Conservation (phyloP, 495 filamentous ascomycete genomes). For the Thermothielavioides terrestris region DNA sequence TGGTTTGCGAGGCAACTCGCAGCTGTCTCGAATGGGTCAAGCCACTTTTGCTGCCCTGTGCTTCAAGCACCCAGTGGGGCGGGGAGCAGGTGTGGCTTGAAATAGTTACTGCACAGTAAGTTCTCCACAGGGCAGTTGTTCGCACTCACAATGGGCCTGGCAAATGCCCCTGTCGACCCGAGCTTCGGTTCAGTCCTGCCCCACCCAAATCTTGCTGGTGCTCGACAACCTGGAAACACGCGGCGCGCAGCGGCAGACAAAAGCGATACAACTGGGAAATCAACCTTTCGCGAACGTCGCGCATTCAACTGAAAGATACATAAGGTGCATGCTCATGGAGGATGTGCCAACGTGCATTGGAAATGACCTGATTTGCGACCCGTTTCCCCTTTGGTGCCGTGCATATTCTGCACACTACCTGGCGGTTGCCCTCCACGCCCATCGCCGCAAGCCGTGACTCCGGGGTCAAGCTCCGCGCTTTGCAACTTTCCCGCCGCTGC, state of each 20-base stretch:
- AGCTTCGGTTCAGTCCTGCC: neutral
- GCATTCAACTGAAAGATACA: neutral
- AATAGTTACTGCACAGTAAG: neutral
- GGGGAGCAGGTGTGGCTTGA: neutral
- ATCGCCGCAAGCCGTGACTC: too few relatives aligned
- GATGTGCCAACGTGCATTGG: too few relatives aligned
- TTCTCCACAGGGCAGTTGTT: too few relatives aligned
- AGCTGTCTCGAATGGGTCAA: conserved; percentile 5
- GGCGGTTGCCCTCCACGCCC: too few relatives aligned
- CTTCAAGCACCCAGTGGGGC: neutral
- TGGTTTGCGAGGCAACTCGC: conserved; percentile 4
- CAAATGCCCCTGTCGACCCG: conserved; percentile 1
- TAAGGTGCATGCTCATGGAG: too few relatives aligned
- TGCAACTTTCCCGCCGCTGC: neutral
- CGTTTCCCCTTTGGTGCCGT: neutral
- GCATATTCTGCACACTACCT: neutral
- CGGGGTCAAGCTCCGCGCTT: neutral
- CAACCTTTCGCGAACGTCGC: neutral
- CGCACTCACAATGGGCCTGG: too few relatives aligned
- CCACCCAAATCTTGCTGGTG: conserved; percentile 6
- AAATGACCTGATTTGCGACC: conserved; percentile 3
- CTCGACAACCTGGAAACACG: neutral
- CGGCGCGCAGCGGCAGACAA: neutral
- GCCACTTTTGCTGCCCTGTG: conserved; percentile 6
- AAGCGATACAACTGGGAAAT: neutral